Base-by-base conservation (phyloP, 139 green algal genomes). In the Volvox reticuliferus region DNA sequence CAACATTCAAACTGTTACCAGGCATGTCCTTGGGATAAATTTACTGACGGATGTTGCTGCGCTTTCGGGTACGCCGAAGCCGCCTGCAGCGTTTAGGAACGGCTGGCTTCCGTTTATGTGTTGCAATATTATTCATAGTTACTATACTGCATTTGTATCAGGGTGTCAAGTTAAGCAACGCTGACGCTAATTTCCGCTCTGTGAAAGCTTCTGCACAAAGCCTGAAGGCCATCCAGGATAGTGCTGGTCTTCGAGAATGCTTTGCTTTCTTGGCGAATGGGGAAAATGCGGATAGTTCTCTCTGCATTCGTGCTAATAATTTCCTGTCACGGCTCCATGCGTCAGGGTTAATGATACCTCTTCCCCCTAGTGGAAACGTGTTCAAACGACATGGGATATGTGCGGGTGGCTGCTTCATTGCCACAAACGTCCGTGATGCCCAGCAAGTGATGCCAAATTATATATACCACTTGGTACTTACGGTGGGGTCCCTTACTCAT, bases 371-470 rank as follows among this genome's bases (percentile, higher is more conserved):
- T 24, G 55, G 55, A 13, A 26, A 28, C 24, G 50, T 36, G 24
- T 86, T 67, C 44, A 71, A 73, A 13, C 50, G 50, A 0, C 55
- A 28, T 1, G 79, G 79, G 26, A 44, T 86, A 62, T 87, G 81
- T n/a, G 81, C 28, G 12, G 81, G 81, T 19, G 81, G 55, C 32
- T 87, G 81, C 81, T 87, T 87, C 62, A 32, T 87, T 65, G 81
- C 81, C 19, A 65, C 37, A 16, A 87, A 87, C 81, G 0, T 87
- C 24, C 81, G 81, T 21, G 62, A 87, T 33, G 81, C 81, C 30
- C n/a, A 87, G n/a, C 14, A 33, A 24, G 81, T 87, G 3, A 78
- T 87, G 81, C 81, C 81, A 28, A 87, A 87, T 33, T 87, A 87
- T 63, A 77, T 87, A n/a, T 61, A 33, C 16, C 81, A 87, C 6